phyloP scores from a whole-genome alignment of 2,329 filamentous ascomycete species.

The Fusarium pseudocircinatum region DNA sequence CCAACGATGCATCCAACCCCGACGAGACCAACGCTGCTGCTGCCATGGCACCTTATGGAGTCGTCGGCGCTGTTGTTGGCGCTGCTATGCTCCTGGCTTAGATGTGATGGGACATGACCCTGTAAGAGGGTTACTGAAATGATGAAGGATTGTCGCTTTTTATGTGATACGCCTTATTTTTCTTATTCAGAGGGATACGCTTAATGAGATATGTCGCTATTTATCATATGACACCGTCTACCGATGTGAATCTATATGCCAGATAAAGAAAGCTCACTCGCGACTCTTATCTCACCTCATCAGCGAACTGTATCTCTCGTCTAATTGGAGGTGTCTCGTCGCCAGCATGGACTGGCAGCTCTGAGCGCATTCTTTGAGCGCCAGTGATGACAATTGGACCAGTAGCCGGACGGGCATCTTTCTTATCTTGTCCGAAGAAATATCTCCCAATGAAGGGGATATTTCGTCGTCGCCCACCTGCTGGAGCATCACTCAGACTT shows the following conservation, averaged over 20 bases:
- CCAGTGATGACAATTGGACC: slow-evolving; percentile 24
- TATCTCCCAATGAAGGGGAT: slow-evolving; percentile 35
- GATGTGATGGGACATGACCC: neutral
- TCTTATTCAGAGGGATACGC: slow-evolving; percentile 4
- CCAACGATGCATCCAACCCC: slow-evolving; percentile 16
- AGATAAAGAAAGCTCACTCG: neutral
- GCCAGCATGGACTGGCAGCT: neutral
- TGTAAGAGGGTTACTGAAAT: neutral
- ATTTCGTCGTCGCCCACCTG: slow-evolving; percentile 10
- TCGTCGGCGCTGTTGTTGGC: slow-evolving; percentile 30
- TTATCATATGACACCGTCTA: neutral
- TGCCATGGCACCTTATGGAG: slow-evolving; percentile 25
- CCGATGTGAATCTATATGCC: neutral
- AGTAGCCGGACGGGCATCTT: neutral
- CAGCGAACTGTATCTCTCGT: slow-evolving; percentile 38
- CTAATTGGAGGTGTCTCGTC: slow-evolving; percentile 3
- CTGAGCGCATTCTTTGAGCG: slow-evolving; percentile 14
- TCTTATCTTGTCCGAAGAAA: neutral
- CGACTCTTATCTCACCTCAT: slow-evolving; percentile 17
- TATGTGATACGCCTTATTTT: neutral
- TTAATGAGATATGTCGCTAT: slow-evolving; percentile 15
- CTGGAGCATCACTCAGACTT: slow-evolving; percentile 23
- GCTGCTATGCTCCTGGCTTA: slow-evolving; percentile 36
- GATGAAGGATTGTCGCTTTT: neutral
- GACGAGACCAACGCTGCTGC: slow-evolving; percentile 32